Conservation (phyloP, 2,329 filamentous ascomycete genomes). For the Ophiocordyceps polyrhachis-furcata region DNA sequence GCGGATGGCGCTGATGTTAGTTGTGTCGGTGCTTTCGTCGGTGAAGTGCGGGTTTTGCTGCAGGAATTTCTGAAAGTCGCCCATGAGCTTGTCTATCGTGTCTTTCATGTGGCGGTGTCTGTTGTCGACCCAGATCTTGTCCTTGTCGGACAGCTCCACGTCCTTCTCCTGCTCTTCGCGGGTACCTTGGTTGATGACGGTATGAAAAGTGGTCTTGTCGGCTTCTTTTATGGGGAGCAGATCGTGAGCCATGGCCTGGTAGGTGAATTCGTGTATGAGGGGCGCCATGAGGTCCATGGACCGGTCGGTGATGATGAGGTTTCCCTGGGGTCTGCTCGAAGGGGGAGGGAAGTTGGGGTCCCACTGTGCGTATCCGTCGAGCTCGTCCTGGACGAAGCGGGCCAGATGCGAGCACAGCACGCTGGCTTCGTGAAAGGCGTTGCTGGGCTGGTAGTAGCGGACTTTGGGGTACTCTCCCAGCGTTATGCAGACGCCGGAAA, state of each 20-base stretch:
- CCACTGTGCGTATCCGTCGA: constrained; percentile 75
- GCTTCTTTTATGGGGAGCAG: constrained; percentile 73
- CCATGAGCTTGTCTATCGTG: constrained; percentile 81
- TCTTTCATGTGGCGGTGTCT: constrained; percentile 96
- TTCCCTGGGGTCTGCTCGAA: constrained; percentile 59
- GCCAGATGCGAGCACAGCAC: constrained; percentile 80
- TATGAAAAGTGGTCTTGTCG: constrained; percentile 75
- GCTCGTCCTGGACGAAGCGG: constrained; percentile 74
- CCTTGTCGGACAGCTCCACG: constrained; percentile 76
- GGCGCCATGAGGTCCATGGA: constrained; percentile 86
- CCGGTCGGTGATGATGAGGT: constrained; percentile 74
- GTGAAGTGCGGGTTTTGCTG: constrained; percentile 85
- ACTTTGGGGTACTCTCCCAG: constrained; percentile 90
- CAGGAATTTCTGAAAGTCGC: constrained; percentile 83
- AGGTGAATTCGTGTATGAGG: constrained; percentile 88
- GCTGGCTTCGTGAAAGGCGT: constrained; percentile 65
- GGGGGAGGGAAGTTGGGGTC: constrained; percentile 70
- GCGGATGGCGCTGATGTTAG: constrained; percentile 76
- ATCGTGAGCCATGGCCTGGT: constrained; percentile 96
- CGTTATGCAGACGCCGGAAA: constrained; percentile 57
- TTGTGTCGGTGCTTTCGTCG: constrained; percentile 47
- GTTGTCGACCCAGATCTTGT: constrained; percentile 90
- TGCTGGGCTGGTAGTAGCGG: constrained; percentile 66
- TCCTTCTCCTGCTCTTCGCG: constrained; percentile 63
- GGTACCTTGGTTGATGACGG: constrained; percentile 56